Percentiles rank a stretch among this genome's conserved stretches.
phyloP scores from a whole-genome alignment of 2,329 filamentous ascomycete genomes.

The Geosmithia putterillii region DNA sequence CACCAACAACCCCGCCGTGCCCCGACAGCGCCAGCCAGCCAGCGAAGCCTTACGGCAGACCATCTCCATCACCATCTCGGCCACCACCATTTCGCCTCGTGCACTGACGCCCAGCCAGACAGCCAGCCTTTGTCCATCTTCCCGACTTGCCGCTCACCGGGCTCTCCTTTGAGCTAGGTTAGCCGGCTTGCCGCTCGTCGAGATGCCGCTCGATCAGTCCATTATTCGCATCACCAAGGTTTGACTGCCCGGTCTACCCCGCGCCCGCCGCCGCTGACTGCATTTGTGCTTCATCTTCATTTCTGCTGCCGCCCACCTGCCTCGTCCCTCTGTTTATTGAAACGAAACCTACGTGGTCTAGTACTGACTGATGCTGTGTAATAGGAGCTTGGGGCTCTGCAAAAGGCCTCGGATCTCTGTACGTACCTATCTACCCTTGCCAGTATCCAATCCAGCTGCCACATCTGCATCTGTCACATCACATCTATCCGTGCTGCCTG shows the following conservation, averaged over 20 bases:
- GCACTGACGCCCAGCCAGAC: too few relatives aligned
- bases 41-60: too few relatives aligned
- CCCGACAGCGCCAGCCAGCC: too few relatives aligned
- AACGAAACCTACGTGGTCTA: too few relatives aligned
- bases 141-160: neutral
- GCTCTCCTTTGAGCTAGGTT: neutral
- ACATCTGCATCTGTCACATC: neutral
- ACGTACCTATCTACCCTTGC: slow-evolving; percentile 26
- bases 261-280: neutral
- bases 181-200: neutral
- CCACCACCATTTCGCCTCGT: too few relatives aligned
- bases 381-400: slow-evolving; percentile 76
- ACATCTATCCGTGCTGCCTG: neutral
- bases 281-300: neutral
- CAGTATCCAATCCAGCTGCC: too few relatives aligned
- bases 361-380: neutral
- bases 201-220: slow-evolving; percentile 52
- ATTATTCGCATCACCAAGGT: slow-evolving; percentile 82
- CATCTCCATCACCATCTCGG: too few relatives aligned
- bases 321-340: neutral
- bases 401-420: slow-evolving; percentile 77
- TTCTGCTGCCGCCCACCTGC: neutral
- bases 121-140: too few relatives aligned
- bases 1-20: too few relatives aligned
- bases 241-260: slow-evolving; percentile 18